phyloP scores from a whole-genome alignment of 1,139 yeast genomes.

The Taphrina deformans region DNA sequence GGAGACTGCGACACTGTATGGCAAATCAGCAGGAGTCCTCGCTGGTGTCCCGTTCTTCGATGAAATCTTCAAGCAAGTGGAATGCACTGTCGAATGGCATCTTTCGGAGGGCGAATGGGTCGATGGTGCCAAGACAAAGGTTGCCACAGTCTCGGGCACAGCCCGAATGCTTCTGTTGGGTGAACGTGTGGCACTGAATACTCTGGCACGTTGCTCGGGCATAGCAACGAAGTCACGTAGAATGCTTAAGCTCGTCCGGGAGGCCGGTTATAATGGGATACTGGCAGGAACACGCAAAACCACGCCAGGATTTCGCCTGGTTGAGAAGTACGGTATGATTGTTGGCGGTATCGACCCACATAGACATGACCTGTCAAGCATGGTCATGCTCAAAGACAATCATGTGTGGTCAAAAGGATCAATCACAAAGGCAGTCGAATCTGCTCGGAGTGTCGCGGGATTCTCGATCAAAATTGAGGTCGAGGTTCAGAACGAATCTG shows the following conservation, averaged over 20 bases:
- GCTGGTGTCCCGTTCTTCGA: slow-evolving; percentile 88
- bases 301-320: slow-evolving; percentile 86
- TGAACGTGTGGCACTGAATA: slow-evolving; percentile 81
- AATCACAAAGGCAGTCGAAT: slow-evolving; percentile 74
- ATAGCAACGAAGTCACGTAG: slow-evolving; percentile 75
- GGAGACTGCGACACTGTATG: slow-evolving; percentile 73
- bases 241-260: slow-evolving; percentile 62
- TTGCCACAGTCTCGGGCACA: slow-evolving; percentile 77
- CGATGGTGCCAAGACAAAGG: slow-evolving; percentile 53
- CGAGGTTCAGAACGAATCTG: slow-evolving; percentile 78
- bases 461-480: slow-evolving; percentile 90
- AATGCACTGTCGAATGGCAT: slow-evolving; percentile 63
- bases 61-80: slow-evolving; percentile 69
- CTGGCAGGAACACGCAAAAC: slow-evolving; percentile 98
- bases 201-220: slow-evolving; percentile 81
- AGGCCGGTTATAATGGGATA: slow-evolving; percentile 73
- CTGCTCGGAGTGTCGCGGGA: slow-evolving; percentile 81
- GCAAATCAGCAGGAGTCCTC: slow-evolving; percentile 79
- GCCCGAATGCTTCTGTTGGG: slow-evolving; percentile 76
- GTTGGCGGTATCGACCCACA: slow-evolving; percentile 96
- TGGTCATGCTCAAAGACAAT: slow-evolving; percentile 96
- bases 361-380: slow-evolving; percentile 83
- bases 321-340: slow-evolving; percentile 91
- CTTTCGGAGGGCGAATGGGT: slow-evolving; percentile 66
- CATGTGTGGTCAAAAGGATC: slow-evolving; percentile 88